Percentiles rank a stretch among this genome's conserved stretches.
phyloP scores from a whole-genome alignment of 139 green algal genomes.

The Monoraphidium neglectum region DNA sequence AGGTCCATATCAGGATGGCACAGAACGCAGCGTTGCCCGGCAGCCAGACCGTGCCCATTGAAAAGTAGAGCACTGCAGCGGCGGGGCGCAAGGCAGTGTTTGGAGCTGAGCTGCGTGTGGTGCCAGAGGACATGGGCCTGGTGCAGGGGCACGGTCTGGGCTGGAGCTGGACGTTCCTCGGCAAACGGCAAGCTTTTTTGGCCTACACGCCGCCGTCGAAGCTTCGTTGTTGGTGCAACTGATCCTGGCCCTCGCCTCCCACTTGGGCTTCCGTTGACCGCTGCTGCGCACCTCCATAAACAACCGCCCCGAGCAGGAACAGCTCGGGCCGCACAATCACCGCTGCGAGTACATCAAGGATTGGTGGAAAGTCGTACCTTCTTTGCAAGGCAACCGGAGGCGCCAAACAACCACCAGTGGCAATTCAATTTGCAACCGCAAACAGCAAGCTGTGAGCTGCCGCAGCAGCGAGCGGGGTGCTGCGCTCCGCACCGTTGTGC shows the following conservation, averaged over 20 bases:
- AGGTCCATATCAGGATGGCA: conserved; percentile 30
- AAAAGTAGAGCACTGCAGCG: conserved; percentile 27
- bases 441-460: too few species aligned
- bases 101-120: not conserved
- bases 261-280: not conserved
- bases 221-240: not conserved
- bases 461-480: too few species aligned
- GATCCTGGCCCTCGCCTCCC: not conserved
- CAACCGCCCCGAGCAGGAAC: conserved; percentile 21
- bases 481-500: too few species aligned
- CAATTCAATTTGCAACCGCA: too few species aligned
- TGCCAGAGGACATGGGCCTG: not conserved
- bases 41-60: conserved; percentile 22
- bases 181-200: not conserved
- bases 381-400: too few species aligned
- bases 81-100: not conserved
- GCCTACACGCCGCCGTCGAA: not conserved
- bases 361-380: too few species aligned
- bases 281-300: conserved; percentile 21
- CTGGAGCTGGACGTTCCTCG: not conserved
- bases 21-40: conserved; percentile 28
- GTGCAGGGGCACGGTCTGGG: not conserved
- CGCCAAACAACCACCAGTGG: too few species aligned
- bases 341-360: too few species aligned
- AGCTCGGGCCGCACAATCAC: conserved; percentile 16